Evolutionary conservation across 495 filamentous ascomycete genomes (phyloP).

Genomic region (Aspergillus steynii): DNA sequence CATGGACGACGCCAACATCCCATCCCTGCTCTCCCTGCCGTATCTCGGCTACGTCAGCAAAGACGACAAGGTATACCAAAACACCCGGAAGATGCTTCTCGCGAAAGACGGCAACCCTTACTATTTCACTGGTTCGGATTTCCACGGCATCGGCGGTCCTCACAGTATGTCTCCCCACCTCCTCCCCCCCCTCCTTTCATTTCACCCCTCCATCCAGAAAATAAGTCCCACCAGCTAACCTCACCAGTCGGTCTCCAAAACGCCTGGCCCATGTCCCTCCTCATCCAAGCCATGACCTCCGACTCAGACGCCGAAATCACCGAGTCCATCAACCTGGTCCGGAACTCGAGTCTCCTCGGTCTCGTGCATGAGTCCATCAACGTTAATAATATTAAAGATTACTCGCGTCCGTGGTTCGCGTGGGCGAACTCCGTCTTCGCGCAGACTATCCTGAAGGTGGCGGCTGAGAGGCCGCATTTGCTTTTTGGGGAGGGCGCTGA

Average conservation of each 20-base stretch:
- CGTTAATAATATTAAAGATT: conserved; percentile 70
- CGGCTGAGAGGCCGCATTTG: conserved; percentile 79
- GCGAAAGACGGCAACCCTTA: conserved; percentile 82
- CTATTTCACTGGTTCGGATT: conserved; percentile 74
- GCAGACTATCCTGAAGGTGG: conserved; percentile 88
- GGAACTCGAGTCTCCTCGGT: conserved; percentile 69
- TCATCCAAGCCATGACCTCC: conserved; percentile 90
- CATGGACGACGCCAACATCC: conserved; percentile 98
- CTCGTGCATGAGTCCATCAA: conserved; percentile 92
- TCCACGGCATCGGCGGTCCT: conserved; percentile 86
- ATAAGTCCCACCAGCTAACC: conserved; percentile 5
- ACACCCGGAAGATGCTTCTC: conserved; percentile 91
- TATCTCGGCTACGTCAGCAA: conserved; percentile 76
- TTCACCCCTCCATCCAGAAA: not conserved
- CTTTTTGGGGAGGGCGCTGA: conserved; percentile 67
- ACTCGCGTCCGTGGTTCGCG: conserved; percentile 92
- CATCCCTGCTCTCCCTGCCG: conserved; percentile 84
- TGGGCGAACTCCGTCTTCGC: conserved; percentile 98
- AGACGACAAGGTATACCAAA: conserved; percentile 73
- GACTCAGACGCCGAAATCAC: conserved; percentile 82
- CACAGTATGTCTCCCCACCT: conserved; percentile 43
- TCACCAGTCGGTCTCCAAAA: conserved; percentile 69
- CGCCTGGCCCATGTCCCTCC: conserved; percentile 96
- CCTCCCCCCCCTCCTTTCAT: not conserved
- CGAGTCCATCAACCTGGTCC: conserved; percentile 68